Percentiles rank a stretch among this genome's conserved stretches.
phyloP scores from a whole-genome alignment of 306 rosid species.

The Arachis hypogaea region DNA sequence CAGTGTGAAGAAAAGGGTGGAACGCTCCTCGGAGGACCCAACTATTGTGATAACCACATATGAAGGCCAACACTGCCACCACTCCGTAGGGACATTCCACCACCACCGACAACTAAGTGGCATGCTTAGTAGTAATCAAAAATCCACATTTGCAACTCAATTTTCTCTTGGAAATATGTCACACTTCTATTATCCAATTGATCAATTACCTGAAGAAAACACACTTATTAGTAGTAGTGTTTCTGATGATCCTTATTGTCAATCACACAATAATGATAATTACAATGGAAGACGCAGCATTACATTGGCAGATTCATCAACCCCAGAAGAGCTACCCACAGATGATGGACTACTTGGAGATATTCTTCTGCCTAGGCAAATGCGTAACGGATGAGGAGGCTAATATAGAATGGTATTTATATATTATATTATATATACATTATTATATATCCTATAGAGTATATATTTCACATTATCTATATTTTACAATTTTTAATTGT shows the following conservation, averaged over 20 bases:
- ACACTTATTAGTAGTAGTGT: constrained; percentile 12
- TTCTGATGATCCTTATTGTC: constrained; percentile 15
- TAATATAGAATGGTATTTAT: background rate
- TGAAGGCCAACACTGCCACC: constrained; percentile 98
- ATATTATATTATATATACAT: too few species aligned
- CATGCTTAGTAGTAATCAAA: constrained; percentile 41
- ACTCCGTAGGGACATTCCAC: constrained; percentile 66
- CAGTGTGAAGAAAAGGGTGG: constrained; percentile 95
- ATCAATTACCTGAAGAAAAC: constrained; percentile 42
- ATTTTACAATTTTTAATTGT: background rate
- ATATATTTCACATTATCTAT: background rate
- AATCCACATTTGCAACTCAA: constrained; percentile 46
- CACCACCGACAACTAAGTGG: constrained; percentile 48
- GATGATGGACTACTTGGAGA: constrained; percentile 90
- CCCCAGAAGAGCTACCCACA: constrained; percentile 38
- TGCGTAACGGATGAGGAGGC: constrained; percentile 57
- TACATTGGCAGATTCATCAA: constrained; percentile 27
- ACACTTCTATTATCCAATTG: constrained; percentile 60
- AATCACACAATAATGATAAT: constrained; percentile 11
- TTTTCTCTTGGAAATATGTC: constrained; percentile 49
- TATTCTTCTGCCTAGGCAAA: constrained; percentile 81
- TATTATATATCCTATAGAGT: too few species aligned
- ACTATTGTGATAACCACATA: constrained; percentile 84
- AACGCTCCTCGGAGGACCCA: constrained; percentile 87
- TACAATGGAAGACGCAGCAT: constrained; percentile 39